Evolutionary conservation across 805 yeast genomes (phyloP).

Genomic region (Kodamaea kaohsiungensis): DNA sequence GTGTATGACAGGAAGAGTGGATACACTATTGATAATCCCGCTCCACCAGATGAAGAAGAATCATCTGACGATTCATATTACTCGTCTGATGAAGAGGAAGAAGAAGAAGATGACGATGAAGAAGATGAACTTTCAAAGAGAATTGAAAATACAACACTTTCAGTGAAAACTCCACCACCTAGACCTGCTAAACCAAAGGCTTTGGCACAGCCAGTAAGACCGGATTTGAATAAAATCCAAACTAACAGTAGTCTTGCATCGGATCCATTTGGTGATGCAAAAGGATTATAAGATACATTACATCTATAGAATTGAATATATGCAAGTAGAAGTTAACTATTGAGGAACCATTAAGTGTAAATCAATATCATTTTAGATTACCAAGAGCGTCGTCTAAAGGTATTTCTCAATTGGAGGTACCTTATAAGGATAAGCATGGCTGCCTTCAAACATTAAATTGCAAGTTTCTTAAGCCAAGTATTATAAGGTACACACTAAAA

Average conservation of each 20-base stretch:
- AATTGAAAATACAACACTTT: neutral
- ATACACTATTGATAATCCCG: conserved; percentile 39
- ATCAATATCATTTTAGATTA: no score
- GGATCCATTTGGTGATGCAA: conserved; percentile 43
- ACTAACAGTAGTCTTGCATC: conserved; percentile 29
- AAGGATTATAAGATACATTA: conserved; percentile 14
- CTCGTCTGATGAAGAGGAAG: conserved; percentile 39
- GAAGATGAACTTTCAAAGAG: neutral
- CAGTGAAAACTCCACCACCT: conserved; percentile 15
- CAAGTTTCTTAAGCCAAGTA: no score
- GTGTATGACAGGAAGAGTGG: conserved; percentile 61
- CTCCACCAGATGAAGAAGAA: conserved; percentile 32
- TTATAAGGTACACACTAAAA: no score
- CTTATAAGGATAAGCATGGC: no score
- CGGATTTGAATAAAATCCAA: conserved; percentile 20
- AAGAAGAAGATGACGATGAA: conserved; percentile 20
- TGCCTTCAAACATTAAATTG: no score
- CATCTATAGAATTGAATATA: neutral
- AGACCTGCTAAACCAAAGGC: conserved; percentile 27
- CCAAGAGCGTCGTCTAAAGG: no score
- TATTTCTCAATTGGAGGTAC: no score
- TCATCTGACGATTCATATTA: conserved; percentile 42
- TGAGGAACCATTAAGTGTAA: no score
- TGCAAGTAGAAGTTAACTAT: no score
- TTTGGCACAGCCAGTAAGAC: conserved; percentile 7